Percentiles rank a stretch among this genome's conserved stretches.
phyloP scores from a whole-genome alignment of 1,284 basidiomycete genomes.

The Anthracocystis setariae region DNA sequence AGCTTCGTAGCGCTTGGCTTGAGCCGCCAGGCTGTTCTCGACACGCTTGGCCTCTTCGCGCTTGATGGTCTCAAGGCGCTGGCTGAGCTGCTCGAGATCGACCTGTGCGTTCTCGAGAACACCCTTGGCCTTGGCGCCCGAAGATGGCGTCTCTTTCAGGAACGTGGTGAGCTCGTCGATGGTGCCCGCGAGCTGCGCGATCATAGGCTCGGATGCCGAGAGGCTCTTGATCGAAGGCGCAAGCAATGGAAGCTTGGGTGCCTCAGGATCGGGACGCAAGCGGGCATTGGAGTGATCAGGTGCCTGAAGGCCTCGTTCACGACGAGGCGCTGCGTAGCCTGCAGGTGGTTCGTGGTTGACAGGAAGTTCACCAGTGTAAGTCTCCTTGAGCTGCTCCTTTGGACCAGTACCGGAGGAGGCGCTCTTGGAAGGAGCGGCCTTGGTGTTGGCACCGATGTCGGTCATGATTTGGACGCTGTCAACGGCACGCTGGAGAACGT shows the following conservation, averaged over 20 bases:
- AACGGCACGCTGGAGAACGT: slow-evolving; percentile 57
- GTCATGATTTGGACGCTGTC: slow-evolving; percentile 54
- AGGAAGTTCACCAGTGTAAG: slow-evolving; percentile 52
- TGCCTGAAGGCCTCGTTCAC: slow-evolving; percentile 60
- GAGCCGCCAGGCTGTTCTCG: slow-evolving; percentile 74
- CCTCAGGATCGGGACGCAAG: slow-evolving; percentile 57
- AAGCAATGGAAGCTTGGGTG: slow-evolving; percentile 74
- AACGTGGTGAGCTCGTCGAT: slow-evolving; percentile 92
- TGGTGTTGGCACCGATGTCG: slow-evolving; percentile 51
- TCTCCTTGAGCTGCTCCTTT: slow-evolving; percentile 44
- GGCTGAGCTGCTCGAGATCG: slow-evolving; percentile 83
- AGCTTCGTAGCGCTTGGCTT: slow-evolving; percentile 80
- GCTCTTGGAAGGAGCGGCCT: slow-evolving; percentile 65
- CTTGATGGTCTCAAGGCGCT: slow-evolving; percentile 82
- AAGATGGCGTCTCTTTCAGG: slow-evolving; percentile 71
- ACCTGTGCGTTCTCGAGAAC: slow-evolving; percentile 72
- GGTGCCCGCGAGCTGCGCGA: slow-evolving; percentile 88
- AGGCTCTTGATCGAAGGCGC: slow-evolving; percentile 83
- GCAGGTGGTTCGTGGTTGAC: slow-evolving; percentile 56
- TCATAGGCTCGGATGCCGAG: slow-evolving; percentile 83
- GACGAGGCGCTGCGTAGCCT: slow-evolving; percentile 46
- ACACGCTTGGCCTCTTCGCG: slow-evolving; percentile 81
- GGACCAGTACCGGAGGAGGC: slow-evolving; percentile 66
- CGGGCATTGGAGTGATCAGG: slow-evolving; percentile 44
- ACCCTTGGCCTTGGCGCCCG: slow-evolving; percentile 74